These are phyloP conservation scores for Puccinia polysora DNA, from an alignment of 1,284 basidiomycete genomes.

Conservation along the genomic window DNA sequence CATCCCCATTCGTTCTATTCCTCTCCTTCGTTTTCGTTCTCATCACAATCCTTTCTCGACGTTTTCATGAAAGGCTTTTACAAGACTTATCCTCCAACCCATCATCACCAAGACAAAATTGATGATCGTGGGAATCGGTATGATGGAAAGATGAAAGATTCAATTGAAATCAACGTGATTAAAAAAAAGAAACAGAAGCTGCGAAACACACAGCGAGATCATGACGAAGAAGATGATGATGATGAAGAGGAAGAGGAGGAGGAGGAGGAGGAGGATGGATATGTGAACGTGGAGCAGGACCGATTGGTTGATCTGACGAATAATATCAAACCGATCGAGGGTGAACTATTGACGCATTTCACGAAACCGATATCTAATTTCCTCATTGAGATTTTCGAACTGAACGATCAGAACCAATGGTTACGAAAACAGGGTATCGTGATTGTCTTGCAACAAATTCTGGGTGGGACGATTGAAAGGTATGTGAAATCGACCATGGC, in stretches of 20 bases:
- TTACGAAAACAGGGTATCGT: conserved; percentile 90
- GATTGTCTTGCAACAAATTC: conserved; percentile 87
- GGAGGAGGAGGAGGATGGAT: not conserved
- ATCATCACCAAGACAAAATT: too few relatives aligned
- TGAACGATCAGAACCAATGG: conserved; percentile 94
- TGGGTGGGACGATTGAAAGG: conserved; percentile 93
- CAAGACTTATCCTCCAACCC: not conserved
- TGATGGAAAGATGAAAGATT: not conserved
- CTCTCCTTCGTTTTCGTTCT: conserved; percentile 9
- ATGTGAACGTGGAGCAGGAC: not conserved
- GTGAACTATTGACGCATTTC: conserved; percentile 57
- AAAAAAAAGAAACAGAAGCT: too few relatives aligned
- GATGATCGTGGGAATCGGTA: too few relatives aligned
- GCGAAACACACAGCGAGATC: not conserved
- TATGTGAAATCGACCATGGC: conserved; percentile 53
- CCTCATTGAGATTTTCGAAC: conserved; percentile 83
- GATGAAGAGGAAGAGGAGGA: not conserved
- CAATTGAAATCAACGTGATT: conserved; percentile 12
- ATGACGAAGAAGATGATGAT: conserved; percentile 13
- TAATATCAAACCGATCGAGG: conserved; percentile 23
- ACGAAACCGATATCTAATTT: conserved; percentile 91
- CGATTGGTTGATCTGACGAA: not conserved
- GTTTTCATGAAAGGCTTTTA: conserved; percentile 4
- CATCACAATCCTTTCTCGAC: conserved; percentile 13
- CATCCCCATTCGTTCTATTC: conserved; percentile 29